Evolutionary conservation across 805 yeast species (phyloP).

Genomic region (Metschnikowia bowlesiae): DNA sequence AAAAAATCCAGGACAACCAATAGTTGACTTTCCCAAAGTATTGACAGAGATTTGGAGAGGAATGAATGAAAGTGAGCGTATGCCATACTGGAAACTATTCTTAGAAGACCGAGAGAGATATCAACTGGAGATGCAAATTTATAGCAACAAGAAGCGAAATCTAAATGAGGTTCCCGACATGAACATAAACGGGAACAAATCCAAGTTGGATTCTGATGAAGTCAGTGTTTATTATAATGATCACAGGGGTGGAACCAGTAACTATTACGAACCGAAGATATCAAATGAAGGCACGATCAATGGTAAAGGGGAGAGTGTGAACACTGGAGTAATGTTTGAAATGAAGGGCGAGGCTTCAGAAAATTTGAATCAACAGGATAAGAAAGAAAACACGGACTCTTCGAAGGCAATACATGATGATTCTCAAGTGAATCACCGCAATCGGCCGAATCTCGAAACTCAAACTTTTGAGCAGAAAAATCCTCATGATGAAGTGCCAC

Average conservation of each 20-base stretch:
- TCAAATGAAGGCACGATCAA: not conserved
- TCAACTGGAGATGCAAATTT: conserved; percentile 62
- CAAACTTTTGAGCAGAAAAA: not conserved
- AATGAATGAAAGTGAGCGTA: conserved; percentile 62
- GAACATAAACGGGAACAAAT: not conserved
- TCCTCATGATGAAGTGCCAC: not conserved
- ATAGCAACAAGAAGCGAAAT: conserved; percentile 22
- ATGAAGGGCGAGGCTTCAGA: not conserved
- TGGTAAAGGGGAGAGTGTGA: not conserved
- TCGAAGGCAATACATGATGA: not conserved
- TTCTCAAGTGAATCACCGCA: not conserved
- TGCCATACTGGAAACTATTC: conserved; percentile 69
- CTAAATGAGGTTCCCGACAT: conserved; percentile 1
- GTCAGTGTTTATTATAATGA: not conserved
- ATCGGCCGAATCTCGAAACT: not conserved
- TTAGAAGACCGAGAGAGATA: conserved; percentile 78
- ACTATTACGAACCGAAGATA: not conserved
- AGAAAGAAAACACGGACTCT: not conserved
- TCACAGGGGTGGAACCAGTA: not conserved
- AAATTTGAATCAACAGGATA: not conserved
- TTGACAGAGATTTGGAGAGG: conserved; percentile 85
- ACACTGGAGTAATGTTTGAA: not conserved
- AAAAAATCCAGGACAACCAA: conserved; percentile 41
- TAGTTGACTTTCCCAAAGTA: conserved; percentile 66
- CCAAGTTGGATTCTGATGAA: not conserved